Evolutionary conservation across 2,329 filamentous ascomycete genomes (phyloP).

Genomic region (Neospermospora avenae): DNA sequence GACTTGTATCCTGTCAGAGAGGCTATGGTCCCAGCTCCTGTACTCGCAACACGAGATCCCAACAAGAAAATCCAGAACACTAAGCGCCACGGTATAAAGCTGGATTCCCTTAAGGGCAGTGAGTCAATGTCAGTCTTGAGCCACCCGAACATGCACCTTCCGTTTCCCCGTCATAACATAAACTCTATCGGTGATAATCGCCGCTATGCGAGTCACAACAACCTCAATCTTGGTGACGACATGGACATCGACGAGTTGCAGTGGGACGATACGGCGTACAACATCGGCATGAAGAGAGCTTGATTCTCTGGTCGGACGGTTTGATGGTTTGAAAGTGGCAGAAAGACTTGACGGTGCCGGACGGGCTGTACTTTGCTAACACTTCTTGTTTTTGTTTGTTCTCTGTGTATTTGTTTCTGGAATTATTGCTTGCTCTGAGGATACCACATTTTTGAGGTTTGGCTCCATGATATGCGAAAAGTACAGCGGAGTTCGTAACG

Average conservation of each 20-base stretch:
- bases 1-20: slow-evolving; percentile 11
- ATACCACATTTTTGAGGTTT: background rate
- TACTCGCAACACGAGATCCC: slow-evolving; percentile 15
- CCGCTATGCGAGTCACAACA: slow-evolving; percentile 10
- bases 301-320: background rate
- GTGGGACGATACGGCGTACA: slow-evolving; percentile 23
- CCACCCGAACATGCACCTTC: background rate
- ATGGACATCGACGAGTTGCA: slow-evolving; percentile 32
- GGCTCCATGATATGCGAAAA: background rate
- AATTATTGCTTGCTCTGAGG: background rate
- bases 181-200: background rate
- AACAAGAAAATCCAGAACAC: slow-evolving; percentile 9
- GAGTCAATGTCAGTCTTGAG: slow-evolving; percentile 8
- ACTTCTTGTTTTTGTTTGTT: background rate
- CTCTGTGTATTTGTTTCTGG: background rate
- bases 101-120: background rate
- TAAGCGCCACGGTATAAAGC: slow-evolving; percentile 1
- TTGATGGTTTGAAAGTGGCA: background rate
- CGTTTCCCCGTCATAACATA: background rate
- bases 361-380: background rate
- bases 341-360: background rate
- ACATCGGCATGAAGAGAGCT: slow-evolving; percentile 19
- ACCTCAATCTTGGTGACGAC: slow-evolving; percentile 8
- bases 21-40: background rate
- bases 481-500: background rate